phyloP scores from a whole-genome alignment of 192 early-diverging fungal species.

The Backusella sp. region DNA sequence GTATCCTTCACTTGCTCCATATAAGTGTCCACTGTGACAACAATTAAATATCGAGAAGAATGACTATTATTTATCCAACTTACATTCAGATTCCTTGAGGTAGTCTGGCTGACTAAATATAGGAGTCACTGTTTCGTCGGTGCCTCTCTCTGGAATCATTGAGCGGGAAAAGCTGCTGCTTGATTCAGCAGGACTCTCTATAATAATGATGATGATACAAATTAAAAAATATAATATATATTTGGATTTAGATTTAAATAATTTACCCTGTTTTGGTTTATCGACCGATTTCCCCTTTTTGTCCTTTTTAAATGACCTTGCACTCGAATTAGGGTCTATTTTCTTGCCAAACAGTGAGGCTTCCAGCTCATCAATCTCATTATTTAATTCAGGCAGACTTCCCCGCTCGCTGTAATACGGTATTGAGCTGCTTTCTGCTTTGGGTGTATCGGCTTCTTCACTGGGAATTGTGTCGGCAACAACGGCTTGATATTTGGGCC shows the following conservation, averaged over 20 bases:
- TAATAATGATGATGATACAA: background rate
- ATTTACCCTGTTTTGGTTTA: background rate
- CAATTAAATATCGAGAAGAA: background rate
- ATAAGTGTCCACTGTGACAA: slow-evolving; percentile 41
- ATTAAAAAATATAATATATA: background rate
- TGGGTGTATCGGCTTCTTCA: background rate
- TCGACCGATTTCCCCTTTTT: background rate
- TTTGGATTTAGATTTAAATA: background rate
- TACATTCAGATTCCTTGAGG: slow-evolving; percentile 42
- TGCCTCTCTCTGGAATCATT: slow-evolving; percentile 8
- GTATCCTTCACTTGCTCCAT: slow-evolving; percentile 36
- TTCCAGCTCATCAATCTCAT: too few species aligned
- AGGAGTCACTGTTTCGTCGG: slow-evolving; percentile 38
- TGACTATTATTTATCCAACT: background rate
- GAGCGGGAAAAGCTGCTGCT: background rate
- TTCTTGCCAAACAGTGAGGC: background rate
- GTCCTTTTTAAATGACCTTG: background rate
- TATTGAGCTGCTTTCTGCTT: background rate
- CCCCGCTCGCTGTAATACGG: background rate
- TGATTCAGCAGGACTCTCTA: background rate
- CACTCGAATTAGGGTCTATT: background rate
- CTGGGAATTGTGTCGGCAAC: slow-evolving; percentile 45
- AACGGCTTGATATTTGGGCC: slow-evolving; percentile 78
- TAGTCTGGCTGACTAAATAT: slow-evolving; percentile 36
- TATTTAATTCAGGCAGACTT: too few species aligned